These are phyloP conservation scores for Gomphus sp. DNA, from an alignment of 1,284 basidiomycete species.

Conservation along the genomic window DNA sequence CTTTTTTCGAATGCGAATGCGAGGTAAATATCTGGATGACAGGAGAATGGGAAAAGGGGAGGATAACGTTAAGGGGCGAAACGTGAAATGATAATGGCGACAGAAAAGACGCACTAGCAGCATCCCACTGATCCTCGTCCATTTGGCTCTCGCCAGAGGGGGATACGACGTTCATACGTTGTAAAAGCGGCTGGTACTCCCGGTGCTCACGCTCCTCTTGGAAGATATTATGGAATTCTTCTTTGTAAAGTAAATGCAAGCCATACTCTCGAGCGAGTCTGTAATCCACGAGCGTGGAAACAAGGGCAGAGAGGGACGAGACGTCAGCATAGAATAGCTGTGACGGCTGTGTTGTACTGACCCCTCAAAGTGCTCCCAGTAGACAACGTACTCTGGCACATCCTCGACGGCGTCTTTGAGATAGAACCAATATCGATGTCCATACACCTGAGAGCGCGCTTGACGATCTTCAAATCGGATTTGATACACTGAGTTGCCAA, in stretches of 20 bases:
- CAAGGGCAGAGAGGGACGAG: neutral
- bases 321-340: neutral
- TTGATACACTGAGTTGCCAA: slow-evolving; percentile 87
- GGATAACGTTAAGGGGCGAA: too few species aligned
- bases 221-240: slow-evolving; percentile 85
- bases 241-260: slow-evolving; percentile 68
- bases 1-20: slow-evolving; percentile 76
- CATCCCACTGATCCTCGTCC: slow-evolving; percentile 93
- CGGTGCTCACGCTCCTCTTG: slow-evolving; percentile 64
- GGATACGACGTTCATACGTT: slow-evolving; percentile 86
- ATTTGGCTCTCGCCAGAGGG: slow-evolving; percentile 78
- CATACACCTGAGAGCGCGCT: slow-evolving; percentile 56
- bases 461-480: slow-evolving; percentile 73
- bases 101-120: slow-evolving; percentile 66
- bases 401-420: slow-evolving; percentile 93
- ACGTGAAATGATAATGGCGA: too few species aligned
- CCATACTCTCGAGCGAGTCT: slow-evolving; percentile 83
- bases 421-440: slow-evolving; percentile 92
- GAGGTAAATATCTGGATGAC: slow-evolving; percentile 64
- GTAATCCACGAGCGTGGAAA: neutral
- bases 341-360: slow-evolving; percentile 30
- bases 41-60: slow-evolving; percentile 3
- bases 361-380: slow-evolving; percentile 89
- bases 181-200: slow-evolving; percentile 72
- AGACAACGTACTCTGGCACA: slow-evolving; percentile 94